Evolutionary conservation across 257 asterid species (phyloP), one percentile per base, ranked within the genome.

Genomic region (Solanum neorickii): DNA sequence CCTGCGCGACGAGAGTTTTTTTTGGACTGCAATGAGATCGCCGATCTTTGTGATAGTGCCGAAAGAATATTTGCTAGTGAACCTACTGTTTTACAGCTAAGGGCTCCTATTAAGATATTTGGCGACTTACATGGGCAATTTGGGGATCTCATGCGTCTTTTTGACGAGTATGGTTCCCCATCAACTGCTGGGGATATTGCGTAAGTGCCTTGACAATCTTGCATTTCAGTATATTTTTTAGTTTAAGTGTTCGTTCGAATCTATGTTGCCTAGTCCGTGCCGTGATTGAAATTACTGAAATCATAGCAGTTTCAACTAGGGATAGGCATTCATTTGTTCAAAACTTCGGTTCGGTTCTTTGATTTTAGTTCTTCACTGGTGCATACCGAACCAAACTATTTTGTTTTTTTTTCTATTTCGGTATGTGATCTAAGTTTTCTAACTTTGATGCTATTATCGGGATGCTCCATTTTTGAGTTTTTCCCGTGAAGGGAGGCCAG

Each of bases 101-200:
- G 89, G 93, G 99, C 99, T 90, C 99, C 99, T 84, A 94, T 97
- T 83, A 97, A 97, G 91, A 96, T 97, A 87, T 97, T 97, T 89
- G 99, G 99, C 62, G 99, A 97, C 91, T 93, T 96, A 92, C 99
- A 97, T 60, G 99, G 99, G 85, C 99, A 97, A 86, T 97, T 97
- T 91, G 99, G 99, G 76, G 99, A 97, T 92, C 96, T 97, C 78
- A 97, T 97, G 99, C 93, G 99, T 73, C 99, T 97, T 86, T 97
- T 97, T 89, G 99, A 96, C 84, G 99, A 97, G 94, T 97, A 97
- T 90, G 99, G 99, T 86, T 93, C 99, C 78, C 99, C 99, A 73
- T 97, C 99, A 60, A 97, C 99, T 69, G 99, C 99, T 47, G 99
- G 99, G 84, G 99, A 97, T 91, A 97, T 97, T 85, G 93, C 99